These are phyloP conservation scores for Xylaria sp. DNA, from an alignment of 2,329 filamentous ascomycete genomes.

Conservation along the genomic window DNA sequence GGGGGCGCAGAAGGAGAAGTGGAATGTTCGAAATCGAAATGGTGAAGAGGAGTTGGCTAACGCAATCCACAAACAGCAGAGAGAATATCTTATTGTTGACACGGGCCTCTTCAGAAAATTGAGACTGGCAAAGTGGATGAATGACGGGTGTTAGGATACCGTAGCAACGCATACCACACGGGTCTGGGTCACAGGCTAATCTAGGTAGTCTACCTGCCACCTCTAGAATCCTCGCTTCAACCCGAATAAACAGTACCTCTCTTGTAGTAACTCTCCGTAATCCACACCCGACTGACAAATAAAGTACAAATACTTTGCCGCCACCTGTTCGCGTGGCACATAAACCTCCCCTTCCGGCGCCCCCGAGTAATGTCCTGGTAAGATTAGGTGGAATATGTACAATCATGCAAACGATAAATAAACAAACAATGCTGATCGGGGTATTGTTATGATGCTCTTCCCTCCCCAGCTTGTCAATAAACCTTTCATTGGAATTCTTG, in stretches of 20 bases:
- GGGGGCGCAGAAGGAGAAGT: not conserved
- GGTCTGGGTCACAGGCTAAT: not conserved
- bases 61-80: not conserved
- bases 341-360: not conserved
- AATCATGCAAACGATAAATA: constrained; percentile 43
- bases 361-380: constrained; percentile 28
- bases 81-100: not conserved
- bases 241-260: constrained; percentile 8
- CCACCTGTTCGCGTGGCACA: constrained; percentile 14
- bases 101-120: not conserved
- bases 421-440: constrained; percentile 42
- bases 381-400: constrained; percentile 43
- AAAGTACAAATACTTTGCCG: constrained; percentile 16
- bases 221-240: constrained; percentile 10
- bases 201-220: not conserved
- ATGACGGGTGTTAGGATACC: constrained; percentile 5
- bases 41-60: not conserved
- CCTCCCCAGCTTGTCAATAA: constrained; percentile 29
- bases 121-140: not conserved
- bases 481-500: constrained; percentile 27
- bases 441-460: constrained; percentile 45
- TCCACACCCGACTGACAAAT: not conserved
- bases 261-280: not conserved
- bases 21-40: not conserved
- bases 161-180: constrained; percentile 10